Base-by-base conservation (phyloP, 1,139 yeast species). In the Sugiyamaella castrensis region DNA sequence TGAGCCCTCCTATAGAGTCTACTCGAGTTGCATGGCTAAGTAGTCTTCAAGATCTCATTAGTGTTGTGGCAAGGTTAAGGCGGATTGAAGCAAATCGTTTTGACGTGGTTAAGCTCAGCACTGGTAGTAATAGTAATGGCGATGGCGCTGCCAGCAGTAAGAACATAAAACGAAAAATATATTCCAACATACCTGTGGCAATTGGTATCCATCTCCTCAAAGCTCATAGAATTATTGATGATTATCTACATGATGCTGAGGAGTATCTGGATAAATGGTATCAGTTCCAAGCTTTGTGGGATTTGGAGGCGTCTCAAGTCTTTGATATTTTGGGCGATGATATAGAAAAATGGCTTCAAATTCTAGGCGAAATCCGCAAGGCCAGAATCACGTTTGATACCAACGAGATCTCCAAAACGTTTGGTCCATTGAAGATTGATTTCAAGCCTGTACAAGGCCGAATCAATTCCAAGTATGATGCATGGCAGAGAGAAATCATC, bases 231-330 rank as follows among this genome's bases (percentile, higher is more conserved):
- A 45, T 46, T 1, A 56, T 66, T 35, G 69, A 67, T 35, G 40
- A 46, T 4, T 51, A 54, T 26, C 52, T 67, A 13, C 49, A 48
- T 0, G 58, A 67, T 9, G 74, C 77, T 0, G 54, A 61, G 0
- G 46, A 27, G 0, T 81, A 79, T 55, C 63, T 75, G 15, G 54
- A 60, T 1, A 67, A 71, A 30, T 87, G 95, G 95, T 62, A 64
- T 8, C 68, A 68, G 29, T 70, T 84, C 31, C 86, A 82, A 58
- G 67, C 74, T 1, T 65, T 85, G 4, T 83, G 91, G 87, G 84
- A 79, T 51, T 57, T 77, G 11, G 71, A 71, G 26, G 57, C 72
- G 0, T 70, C 69, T 5, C 64, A 66, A 47, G 62, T 73, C 39
- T 60, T 62, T 53, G 52, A 55, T 27, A 34, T 57, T 13, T 60